These are phyloP conservation scores for Dioszegia hungarica DNA, from an alignment of 768 basidiomycete species.

Conservation along the genomic window DNA sequence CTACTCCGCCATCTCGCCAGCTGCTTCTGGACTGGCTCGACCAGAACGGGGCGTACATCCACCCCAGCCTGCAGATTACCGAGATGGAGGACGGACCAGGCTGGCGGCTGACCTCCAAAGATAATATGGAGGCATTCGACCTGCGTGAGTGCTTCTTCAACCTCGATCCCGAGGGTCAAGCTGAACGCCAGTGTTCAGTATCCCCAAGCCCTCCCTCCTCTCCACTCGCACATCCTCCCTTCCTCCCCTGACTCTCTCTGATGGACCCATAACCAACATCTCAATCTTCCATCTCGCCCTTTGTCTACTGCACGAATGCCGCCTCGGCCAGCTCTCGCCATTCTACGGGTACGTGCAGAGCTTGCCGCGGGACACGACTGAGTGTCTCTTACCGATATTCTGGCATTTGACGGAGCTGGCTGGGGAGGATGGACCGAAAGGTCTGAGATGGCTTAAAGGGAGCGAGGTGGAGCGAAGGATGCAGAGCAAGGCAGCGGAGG, in stretches of 20 bases:
- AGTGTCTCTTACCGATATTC: slow-evolving; percentile 41
- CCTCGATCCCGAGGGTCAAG: not conserved
- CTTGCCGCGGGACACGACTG: slow-evolving; percentile 33
- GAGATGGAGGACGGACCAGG: slow-evolving; percentile 5
- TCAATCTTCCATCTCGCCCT: slow-evolving; percentile 43
- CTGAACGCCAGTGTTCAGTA: slow-evolving; percentile 29
- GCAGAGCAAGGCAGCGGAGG: slow-evolving; percentile 21
- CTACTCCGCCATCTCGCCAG: not conserved
- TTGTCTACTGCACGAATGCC: slow-evolving; percentile 48
- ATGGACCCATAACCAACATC: not conserved
- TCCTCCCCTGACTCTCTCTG: not conserved
- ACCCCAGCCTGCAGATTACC: not conserved
- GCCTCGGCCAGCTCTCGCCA: slow-evolving; percentile 29
- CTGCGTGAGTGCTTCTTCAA: not conserved
- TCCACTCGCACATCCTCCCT: slow-evolving; percentile 33
- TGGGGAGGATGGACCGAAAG: slow-evolving; percentile 37
- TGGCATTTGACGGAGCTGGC: slow-evolving; percentile 41
- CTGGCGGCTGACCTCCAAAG: not conserved
- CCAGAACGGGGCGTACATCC: not conserved
- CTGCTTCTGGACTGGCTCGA: not conserved
- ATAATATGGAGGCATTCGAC: not conserved
- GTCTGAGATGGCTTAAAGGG: slow-evolving; percentile 34
- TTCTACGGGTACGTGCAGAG: slow-evolving; percentile 50
- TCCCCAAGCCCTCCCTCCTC: slow-evolving; percentile 38
- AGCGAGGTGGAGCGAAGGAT: slow-evolving; percentile 41